phyloP scores from a whole-genome alignment of 2,329 filamentous ascomycete genomes.

The Botryotinia calthae region DNA sequence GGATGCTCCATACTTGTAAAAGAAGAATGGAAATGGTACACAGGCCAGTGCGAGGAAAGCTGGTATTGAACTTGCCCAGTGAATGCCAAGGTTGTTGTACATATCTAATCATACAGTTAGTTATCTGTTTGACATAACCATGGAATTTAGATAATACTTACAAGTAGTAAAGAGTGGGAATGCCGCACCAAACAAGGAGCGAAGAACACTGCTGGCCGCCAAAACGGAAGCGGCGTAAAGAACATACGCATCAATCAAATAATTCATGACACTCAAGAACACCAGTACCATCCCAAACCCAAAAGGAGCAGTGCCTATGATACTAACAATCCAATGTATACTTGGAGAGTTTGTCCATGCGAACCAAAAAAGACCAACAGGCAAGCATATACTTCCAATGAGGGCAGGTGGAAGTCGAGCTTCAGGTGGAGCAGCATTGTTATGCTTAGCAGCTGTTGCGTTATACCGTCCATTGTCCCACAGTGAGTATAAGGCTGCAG shows the following conservation, averaged over 20 bases:
- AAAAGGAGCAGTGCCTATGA: constrained; percentile 42
- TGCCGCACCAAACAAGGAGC: constrained; percentile 65
- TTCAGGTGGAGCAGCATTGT: constrained; percentile 62
- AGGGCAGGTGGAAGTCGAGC: constrained; percentile 61
- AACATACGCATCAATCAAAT: constrained; percentile 65
- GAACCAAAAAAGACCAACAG: constrained; percentile 64
- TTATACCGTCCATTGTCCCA: constrained; percentile 55
- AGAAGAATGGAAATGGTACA: constrained; percentile 72
- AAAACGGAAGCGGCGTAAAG: constrained; percentile 75
- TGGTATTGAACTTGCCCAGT: constrained; percentile 73
- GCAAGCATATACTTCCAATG: constrained; percentile 60
- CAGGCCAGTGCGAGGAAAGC: constrained; percentile 72
- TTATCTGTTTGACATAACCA: not conserved
- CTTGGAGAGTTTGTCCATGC: constrained; percentile 60
- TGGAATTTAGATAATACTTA: constrained; percentile 14
- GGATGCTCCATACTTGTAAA: constrained; percentile 66
- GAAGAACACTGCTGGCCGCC: constrained; percentile 68
- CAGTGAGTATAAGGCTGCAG: constrained; percentile 54
- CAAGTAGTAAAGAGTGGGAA: constrained; percentile 69
- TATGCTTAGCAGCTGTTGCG: constrained; percentile 36
- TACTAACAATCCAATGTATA: constrained; percentile 57
- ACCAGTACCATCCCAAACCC: constrained; percentile 55
- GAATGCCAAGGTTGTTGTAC: constrained; percentile 56
- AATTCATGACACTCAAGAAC: constrained; percentile 63
- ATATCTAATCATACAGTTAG: constrained; percentile 20